phyloP scores from a whole-genome alignment of 768 basidiomycete species.

The Glaciozyma martinii region DNA sequence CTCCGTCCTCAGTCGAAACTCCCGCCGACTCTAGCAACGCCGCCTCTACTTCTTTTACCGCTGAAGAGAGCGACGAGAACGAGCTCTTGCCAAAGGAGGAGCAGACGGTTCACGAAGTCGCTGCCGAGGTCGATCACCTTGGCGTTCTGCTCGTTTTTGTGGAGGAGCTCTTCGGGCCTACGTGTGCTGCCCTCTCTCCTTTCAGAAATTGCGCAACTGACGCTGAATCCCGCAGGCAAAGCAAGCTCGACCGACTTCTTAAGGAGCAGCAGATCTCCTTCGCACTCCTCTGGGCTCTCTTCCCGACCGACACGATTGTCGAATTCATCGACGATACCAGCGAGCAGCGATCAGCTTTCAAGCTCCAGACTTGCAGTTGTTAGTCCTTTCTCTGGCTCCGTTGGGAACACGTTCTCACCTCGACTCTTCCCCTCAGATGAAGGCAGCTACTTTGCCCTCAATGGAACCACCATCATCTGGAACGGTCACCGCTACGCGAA shows the following conservation, averaged over 20 bases:
- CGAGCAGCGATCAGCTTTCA: constrained; percentile 33
- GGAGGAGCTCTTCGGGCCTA: constrained; percentile 26
- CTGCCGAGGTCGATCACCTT: constrained; percentile 45
- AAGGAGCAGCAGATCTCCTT: constrained; percentile 53
- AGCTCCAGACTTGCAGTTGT: background rate
- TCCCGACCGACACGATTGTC: constrained; percentile 50
- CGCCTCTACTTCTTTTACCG: no score
- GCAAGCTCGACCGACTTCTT: constrained; percentile 47
- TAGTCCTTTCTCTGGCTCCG: background rate
- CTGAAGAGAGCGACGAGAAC: background rate
- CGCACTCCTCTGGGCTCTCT: constrained; percentile 50
- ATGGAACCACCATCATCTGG: constrained; percentile 1
- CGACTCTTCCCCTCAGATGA: background rate
- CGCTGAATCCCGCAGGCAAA: constrained; percentile 40
- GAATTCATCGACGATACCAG: constrained; percentile 52
- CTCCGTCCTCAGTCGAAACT: background rate
- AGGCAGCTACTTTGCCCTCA: background rate
- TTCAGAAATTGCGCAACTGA: background rate
- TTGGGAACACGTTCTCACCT: background rate
- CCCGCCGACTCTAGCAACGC: background rate
- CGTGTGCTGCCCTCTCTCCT: background rate
- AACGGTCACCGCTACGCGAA: constrained; percentile 4
- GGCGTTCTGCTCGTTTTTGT: constrained; percentile 49
- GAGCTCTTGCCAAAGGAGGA: background rate
- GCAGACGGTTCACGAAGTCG: constrained; percentile 37